Base-by-base conservation (phyloP, 306 rosid genomes). In the Trifolium subterraneum region DNA sequence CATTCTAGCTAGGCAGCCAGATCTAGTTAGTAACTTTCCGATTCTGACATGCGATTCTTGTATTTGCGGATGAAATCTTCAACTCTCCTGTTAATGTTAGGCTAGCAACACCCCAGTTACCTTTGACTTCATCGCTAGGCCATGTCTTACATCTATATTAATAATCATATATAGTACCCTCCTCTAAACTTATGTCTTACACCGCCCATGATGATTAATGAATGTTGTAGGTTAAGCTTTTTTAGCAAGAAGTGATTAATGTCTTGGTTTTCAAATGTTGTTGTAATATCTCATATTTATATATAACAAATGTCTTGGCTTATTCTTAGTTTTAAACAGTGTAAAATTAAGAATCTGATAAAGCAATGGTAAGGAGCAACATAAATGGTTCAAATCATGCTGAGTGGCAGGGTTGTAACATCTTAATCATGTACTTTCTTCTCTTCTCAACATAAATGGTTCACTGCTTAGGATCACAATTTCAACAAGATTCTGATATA, bases 111-210 rank as follows among this genome's bases (percentile, higher is more conserved):
- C 88, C 85, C 67, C 69, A 81, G 3, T 60, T 77, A 13, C 54
- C 87, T 68, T 68, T 71, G 71, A 91, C 98, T 5, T 79, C 79
- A 31, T 91, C 92, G 38, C 92, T 93, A 0, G 73, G 87, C 89
- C 89, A 88, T 1, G 78, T 81, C 79, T 60, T 88, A n/a, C 47
- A 18, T 0, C 74, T 51, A 0, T 52, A 74, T 5, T 84, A 87
- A 36, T 74, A 18, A 13, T 81, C 78, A n/a, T n/a, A n/a, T n/a
- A 0, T 68, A 31, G 52, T 70, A 22, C 0, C 73, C 78, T 52
- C 66, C 76, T 68, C 84, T 74, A 7, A 27, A 7, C 64, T 59
- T 88, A 80, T 41, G n/a, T 77, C 0, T 77, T 68, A 81, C 78
- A 73, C 52, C n/a, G 10, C 59, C 90, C 88, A 88, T 88, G 70